A percentile compares a stretch with the other conserved stretches of the same genome.
Conservation (phyloP, 2,329 filamentous ascomycete genomes). For the Dothideomycetes sp. region DNA sequence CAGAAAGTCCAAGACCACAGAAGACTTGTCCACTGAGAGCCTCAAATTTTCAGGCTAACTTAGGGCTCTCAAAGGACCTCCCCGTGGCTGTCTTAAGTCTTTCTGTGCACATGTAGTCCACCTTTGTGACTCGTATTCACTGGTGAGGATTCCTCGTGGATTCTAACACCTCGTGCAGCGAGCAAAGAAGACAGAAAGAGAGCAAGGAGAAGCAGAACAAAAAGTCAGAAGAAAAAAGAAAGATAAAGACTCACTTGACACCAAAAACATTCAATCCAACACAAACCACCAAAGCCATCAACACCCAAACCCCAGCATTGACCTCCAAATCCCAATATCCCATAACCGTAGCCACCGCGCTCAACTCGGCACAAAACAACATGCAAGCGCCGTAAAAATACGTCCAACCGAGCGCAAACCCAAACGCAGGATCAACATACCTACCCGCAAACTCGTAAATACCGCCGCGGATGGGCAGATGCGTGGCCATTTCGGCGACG, state of each 20-base stretch:
- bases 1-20: too few species aligned
- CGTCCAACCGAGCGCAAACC: constrained; percentile 63
- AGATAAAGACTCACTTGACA: constrained; percentile 11
- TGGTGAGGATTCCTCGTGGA: too few species aligned
- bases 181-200: too few species aligned
- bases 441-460: constrained; percentile 74
- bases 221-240: not conserved
- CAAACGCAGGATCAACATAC: constrained; percentile 71
- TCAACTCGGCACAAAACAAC: constrained; percentile 48
- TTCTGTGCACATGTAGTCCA: too few species aligned
- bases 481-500: constrained; percentile 63
- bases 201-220: too few species aligned
- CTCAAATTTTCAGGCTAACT: too few species aligned
- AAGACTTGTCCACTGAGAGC: too few species aligned
- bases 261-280: constrained; percentile 15
- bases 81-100: too few species aligned
- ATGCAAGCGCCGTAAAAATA: constrained; percentile 42
- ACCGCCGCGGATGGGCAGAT: constrained; percentile 66
- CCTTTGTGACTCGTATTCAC: too few species aligned
- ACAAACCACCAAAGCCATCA: constrained; percentile 8
- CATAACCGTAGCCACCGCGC: constrained; percentile 53
- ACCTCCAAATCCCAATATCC: constrained; percentile 43
- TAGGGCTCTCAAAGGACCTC: too few species aligned
- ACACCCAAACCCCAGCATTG: constrained; percentile 33
- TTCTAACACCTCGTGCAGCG: too few species aligned